These are phyloP conservation scores for Corymbia calophylla DNA, from an alignment of 441 rosid species.

Conservation along the genomic window DNA sequence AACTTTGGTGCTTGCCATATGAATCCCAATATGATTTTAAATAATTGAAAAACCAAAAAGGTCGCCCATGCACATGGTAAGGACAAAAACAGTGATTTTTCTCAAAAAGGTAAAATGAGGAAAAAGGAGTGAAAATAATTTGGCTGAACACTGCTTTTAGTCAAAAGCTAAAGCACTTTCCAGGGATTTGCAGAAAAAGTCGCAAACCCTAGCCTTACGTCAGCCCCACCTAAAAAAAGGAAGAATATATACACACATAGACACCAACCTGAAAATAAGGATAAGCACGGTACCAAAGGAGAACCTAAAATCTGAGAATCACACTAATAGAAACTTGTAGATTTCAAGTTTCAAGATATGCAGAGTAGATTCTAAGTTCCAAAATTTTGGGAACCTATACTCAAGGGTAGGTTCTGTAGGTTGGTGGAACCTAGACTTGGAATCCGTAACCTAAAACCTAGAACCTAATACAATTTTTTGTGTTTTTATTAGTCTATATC, in stretches of 20 bases:
- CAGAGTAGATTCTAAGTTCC: too few relatives aligned
- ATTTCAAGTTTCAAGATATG: too few relatives aligned
- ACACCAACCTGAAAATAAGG: too few relatives aligned
- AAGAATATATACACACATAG: neutral
- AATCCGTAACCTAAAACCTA: too few relatives aligned
- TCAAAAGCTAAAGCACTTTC: neutral
- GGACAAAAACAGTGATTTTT: neutral
- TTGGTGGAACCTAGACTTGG: too few relatives aligned
- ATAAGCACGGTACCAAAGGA: too few relatives aligned
- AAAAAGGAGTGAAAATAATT: neutral
- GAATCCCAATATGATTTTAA: neutral
- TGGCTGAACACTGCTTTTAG: neutral
- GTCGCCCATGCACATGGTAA: neutral
- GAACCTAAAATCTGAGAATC: too few relatives aligned
- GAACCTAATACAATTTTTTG: too few relatives aligned
- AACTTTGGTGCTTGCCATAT: neutral
- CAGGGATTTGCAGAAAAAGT: neutral
- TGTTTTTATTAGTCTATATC: too few relatives aligned
- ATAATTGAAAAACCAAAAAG: neutral
- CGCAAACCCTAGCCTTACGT: neutral
- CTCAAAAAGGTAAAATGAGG: neutral
- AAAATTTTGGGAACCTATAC: too few relatives aligned
- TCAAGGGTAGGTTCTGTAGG: too few relatives aligned
- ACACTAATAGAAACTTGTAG: too few relatives aligned
- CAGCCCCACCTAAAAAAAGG: neutral